phyloP scores from a whole-genome alignment of 2,329 filamentous ascomycete species.

The Ascochyta koolunga region DNA sequence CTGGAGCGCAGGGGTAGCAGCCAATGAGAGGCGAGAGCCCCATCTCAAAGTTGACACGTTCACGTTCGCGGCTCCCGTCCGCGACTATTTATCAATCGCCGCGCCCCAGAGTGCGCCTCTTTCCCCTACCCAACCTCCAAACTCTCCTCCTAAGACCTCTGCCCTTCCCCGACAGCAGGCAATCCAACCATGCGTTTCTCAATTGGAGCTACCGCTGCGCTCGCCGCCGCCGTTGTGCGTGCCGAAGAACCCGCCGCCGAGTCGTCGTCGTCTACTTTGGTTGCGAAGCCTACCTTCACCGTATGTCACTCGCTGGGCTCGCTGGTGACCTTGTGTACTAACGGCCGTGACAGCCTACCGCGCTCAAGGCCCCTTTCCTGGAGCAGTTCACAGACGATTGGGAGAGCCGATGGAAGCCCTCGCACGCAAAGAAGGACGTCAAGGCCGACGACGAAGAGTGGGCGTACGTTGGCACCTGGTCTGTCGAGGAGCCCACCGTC shows the following conservation, averaged over 20 bases:
- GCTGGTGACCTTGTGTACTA: slow-evolving; percentile 10
- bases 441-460: slow-evolving; percentile 81
- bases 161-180: slow-evolving; percentile 40
- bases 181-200: slow-evolving; percentile 64
- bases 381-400: slow-evolving; percentile 99
- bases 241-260: slow-evolving; percentile 62
- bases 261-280: slow-evolving; percentile 63
- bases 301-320: slow-evolving; percentile 61
- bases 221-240: slow-evolving; percentile 75
- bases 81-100: slow-evolving; percentile 34
- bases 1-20: slow-evolving; percentile 11
- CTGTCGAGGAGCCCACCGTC: slow-evolving; percentile 90
- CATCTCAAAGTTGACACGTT: slow-evolving; percentile 19
- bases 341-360: slow-evolving; percentile 71
- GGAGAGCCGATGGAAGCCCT: slow-evolving; percentile 91
- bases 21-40: slow-evolving; percentile 8
- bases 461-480: slow-evolving; percentile 96
- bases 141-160: slow-evolving; percentile 33
- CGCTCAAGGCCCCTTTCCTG: slow-evolving; percentile 89
- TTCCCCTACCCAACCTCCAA: slow-evolving; percentile 24
- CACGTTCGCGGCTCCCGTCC: slow-evolving; percentile 30
- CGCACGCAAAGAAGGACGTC: slow-evolving; percentile 93
- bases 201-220: slow-evolving; percentile 71
- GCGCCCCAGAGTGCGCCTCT: slow-evolving; percentile 28
- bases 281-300: slow-evolving; percentile 82